Evolutionary conservation across 805 yeast species (phyloP).

Genomic region (Grigorovia transvaalensis): DNA sequence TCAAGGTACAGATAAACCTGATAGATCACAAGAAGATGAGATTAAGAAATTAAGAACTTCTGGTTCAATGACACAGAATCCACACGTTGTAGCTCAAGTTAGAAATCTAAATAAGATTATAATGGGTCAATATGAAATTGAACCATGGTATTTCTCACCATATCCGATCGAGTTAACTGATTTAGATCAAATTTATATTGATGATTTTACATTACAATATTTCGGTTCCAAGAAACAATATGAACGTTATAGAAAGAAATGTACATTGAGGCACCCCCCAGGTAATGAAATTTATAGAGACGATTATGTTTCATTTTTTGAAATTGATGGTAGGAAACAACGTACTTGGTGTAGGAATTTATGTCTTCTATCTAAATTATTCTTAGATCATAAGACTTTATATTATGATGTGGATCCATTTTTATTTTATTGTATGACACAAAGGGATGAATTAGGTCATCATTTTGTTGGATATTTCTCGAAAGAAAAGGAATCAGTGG

Average conservation of each 20-base stretch:
- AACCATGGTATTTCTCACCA: constrained; percentile 98
- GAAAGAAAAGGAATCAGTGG: constrained; percentile 93
- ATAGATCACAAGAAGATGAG: constrained; percentile 79
- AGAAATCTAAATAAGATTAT: constrained; percentile 70
- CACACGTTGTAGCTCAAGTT: constrained; percentile 79
- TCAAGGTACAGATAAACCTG: constrained; percentile 62
- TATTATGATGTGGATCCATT: constrained; percentile 98
- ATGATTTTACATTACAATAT: constrained; percentile 82
- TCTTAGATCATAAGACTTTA: constrained; percentile 89
- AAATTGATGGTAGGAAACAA: constrained; percentile 93
- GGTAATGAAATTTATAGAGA: constrained; percentile 97
- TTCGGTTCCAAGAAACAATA: constrained; percentile 86
- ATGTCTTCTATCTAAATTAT: constrained; percentile 80
- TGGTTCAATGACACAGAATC: constrained; percentile 95
- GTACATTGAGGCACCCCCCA: constrained; percentile 91
- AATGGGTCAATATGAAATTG: constrained; percentile 84
- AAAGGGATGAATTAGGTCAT: constrained; percentile 81
- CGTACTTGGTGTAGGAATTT: constrained; percentile 95
- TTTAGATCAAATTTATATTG: constrained; percentile 78
- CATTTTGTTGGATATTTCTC: constrained; percentile 95
- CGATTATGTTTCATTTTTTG: constrained; percentile 87
- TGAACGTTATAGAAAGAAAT: constrained; percentile 80
- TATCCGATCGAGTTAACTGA: constrained; percentile 93
- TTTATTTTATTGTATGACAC: constrained; percentile 90
- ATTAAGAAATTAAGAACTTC: constrained; percentile 82